A percentile compares a stretch with the other conserved stretches of the same genome.
Evolutionary conservation across 345 rosid species (phyloP).

Genomic region (Corymbia maculata): DNA sequence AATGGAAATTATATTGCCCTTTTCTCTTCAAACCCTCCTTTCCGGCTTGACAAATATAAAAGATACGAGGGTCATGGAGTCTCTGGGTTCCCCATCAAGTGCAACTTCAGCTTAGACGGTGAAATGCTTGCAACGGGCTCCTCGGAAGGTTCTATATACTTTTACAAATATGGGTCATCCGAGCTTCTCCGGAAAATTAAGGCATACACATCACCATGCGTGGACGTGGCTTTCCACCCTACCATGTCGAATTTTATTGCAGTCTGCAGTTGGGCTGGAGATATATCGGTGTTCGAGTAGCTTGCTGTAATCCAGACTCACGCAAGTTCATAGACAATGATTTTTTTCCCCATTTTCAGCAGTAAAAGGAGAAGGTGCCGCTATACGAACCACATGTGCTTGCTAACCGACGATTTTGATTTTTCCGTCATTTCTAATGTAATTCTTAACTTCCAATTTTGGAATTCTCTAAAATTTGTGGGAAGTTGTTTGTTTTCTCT

Average conservation of each 20-base stretch:
- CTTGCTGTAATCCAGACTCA: neutral
- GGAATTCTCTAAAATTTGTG: neutral
- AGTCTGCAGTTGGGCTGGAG: slow-evolving; percentile 75
- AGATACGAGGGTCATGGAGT: slow-evolving; percentile 69
- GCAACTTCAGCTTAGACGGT: slow-evolving; percentile 71
- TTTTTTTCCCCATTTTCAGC: neutral
- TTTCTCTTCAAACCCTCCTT: slow-evolving; percentile 64
- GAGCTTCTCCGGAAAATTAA: slow-evolving; percentile 43
- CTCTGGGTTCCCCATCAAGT: slow-evolving; percentile 76
- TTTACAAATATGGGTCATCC: slow-evolving; percentile 36
- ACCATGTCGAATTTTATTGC: slow-evolving; percentile 49
- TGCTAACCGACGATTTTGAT: neutral
- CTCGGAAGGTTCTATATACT: slow-evolving; percentile 64
- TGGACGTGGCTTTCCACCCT: slow-evolving; percentile 65
- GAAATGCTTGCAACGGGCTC: slow-evolving; percentile 62
- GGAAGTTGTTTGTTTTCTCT: neutral
- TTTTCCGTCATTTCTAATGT: slow-evolving; percentile 10
- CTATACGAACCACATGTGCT: neutral
- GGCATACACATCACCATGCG: slow-evolving; percentile 60
- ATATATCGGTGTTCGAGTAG: slow-evolving; percentile 35
- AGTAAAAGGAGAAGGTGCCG: neutral
- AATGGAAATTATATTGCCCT: slow-evolving; percentile 88
- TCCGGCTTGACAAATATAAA: slow-evolving; percentile 72
- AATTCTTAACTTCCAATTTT: neutral
- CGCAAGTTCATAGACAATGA: neutral